A percentile compares a stretch with the other conserved stretches of the same genome.
phyloP scores from a whole-genome alignment of 257 asterid species.

The Penstemon newberryi region DNA sequence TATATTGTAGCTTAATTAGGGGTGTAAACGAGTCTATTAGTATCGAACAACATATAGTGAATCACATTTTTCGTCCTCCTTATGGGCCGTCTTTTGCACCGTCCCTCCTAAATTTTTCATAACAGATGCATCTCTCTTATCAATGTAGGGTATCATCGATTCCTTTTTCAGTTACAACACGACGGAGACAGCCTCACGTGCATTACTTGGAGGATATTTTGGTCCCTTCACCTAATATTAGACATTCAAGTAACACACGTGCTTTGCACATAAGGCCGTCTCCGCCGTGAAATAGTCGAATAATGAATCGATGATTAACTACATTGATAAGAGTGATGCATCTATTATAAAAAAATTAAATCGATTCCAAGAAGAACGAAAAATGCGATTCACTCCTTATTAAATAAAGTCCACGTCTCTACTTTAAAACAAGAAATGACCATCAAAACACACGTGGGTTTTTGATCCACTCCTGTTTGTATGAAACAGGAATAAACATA shows the following conservation, averaged over 20 bases:
- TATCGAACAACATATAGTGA: too few species aligned
- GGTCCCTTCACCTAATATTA: too few species aligned
- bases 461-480: constrained; percentile 25
- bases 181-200: too few species aligned
- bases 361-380: background rate
- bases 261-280: constrained; percentile 13
- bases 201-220: too few species aligned
- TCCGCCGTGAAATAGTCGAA: too few species aligned
- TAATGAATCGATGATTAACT: background rate
- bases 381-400: background rate
- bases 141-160: too few species aligned
- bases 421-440: constrained; percentile 27
- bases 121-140: too few species aligned
- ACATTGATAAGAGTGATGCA: background rate
- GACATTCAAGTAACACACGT: background rate
- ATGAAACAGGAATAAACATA: background rate
- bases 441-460: constrained; percentile 30
- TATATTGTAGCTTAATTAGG: background rate
- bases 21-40: too few species aligned
- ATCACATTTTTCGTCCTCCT: too few species aligned
- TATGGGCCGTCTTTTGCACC: too few species aligned
- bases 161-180: too few species aligned
- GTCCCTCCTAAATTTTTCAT: too few species aligned
- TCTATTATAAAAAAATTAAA: constrained; percentile 5
- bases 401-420: constrained; percentile 15